A percentile compares a stretch with the other conserved stretches of the same genome.
Conservation (phyloP, 2,329 filamentous ascomycete species). For the Alternaria dauci region DNA sequence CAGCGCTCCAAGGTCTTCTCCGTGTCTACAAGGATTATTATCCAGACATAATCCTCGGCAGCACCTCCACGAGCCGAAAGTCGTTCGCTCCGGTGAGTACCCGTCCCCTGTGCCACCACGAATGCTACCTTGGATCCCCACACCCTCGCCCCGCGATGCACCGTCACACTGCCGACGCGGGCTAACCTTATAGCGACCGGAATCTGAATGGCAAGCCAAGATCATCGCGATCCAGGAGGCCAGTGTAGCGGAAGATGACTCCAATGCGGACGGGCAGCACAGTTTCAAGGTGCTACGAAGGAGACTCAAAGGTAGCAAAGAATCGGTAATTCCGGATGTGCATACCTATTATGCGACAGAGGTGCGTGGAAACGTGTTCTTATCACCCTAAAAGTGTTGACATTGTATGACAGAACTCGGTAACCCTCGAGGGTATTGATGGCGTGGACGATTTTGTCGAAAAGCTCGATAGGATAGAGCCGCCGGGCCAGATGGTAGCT, state of each 20-base stretch:
- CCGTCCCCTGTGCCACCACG: constrained; percentile 33
- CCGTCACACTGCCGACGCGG: constrained; percentile 25
- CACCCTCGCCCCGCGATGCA: constrained; percentile 20
- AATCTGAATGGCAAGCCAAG: constrained; percentile 75
- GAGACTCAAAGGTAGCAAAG: constrained; percentile 59
- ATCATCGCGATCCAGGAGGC: constrained; percentile 73
- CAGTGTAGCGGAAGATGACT: constrained; percentile 53
- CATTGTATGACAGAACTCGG: constrained; percentile 47
- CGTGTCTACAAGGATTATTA: constrained; percentile 92
- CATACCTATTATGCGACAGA: constrained; percentile 78
- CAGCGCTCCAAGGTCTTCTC: constrained; percentile 75
- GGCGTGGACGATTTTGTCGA: constrained; percentile 73
- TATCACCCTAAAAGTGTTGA: constrained; percentile 15
- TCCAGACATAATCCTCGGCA: constrained; percentile 83
- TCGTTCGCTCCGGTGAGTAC: constrained; percentile 51
- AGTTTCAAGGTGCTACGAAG: constrained; percentile 71
- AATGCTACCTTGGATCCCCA: constrained; percentile 14
- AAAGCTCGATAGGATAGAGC: constrained; percentile 78
- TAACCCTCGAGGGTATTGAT: constrained; percentile 77
- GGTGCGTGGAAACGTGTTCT: constrained; percentile 42
- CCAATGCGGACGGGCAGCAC: constrained; percentile 54
- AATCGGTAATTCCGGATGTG: constrained; percentile 67
- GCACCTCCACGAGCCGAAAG: constrained; percentile 59
- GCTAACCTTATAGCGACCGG: constrained; percentile 65
- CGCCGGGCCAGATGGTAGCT: constrained; percentile 83